Percentiles rank a stretch among this genome's conserved stretches.
Evolutionary conservation across 306 rosid genomes (phyloP).

Genomic region (Citrullus amarus): DNA sequence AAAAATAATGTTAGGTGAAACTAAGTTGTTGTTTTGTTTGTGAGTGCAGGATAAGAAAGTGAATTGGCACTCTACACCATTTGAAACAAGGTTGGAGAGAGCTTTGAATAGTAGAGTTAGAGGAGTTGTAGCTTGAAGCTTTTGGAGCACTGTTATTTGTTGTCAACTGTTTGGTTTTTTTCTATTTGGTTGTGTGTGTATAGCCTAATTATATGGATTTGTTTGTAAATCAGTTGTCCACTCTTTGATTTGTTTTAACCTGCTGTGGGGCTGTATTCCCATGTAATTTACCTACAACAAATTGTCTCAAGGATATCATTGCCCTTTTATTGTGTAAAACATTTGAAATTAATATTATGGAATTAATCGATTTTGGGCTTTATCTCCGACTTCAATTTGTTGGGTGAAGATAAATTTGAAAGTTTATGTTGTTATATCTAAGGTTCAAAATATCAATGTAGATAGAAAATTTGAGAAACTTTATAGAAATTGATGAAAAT

Average conservation of each 20-base stretch:
- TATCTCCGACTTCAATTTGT: too few species aligned
- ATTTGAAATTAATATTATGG: background rate
- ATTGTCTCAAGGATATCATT: too few species aligned
- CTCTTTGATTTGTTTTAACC: background rate
- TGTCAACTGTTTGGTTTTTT: background rate
- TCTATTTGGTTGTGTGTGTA: background rate
- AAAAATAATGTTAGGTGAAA: too few species aligned
- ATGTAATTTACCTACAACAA: background rate
- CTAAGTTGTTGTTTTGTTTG: constrained; percentile 14
- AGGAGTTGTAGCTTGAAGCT: constrained; percentile 27
- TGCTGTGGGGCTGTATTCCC: background rate
- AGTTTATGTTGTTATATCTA: background rate
- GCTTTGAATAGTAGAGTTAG: constrained; percentile 45
- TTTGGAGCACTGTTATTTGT: background rate
- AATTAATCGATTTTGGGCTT: background rate
- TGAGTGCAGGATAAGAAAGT: constrained; percentile 71
- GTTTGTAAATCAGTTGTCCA: background rate
- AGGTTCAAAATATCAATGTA: too few species aligned
- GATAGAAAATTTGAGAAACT: too few species aligned
- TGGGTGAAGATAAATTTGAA: background rate
- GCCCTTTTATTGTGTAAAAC: background rate
- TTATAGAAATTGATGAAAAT: too few species aligned
- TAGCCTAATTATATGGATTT: background rate
- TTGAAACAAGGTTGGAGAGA: constrained; percentile 76
- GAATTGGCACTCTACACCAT: constrained; percentile 77